A percentile compares a stretch with the other conserved stretches of the same genome.
phyloP scores from a whole-genome alignment of 2,329 filamentous ascomycete species.

The Aspergillus vadensis region DNA sequence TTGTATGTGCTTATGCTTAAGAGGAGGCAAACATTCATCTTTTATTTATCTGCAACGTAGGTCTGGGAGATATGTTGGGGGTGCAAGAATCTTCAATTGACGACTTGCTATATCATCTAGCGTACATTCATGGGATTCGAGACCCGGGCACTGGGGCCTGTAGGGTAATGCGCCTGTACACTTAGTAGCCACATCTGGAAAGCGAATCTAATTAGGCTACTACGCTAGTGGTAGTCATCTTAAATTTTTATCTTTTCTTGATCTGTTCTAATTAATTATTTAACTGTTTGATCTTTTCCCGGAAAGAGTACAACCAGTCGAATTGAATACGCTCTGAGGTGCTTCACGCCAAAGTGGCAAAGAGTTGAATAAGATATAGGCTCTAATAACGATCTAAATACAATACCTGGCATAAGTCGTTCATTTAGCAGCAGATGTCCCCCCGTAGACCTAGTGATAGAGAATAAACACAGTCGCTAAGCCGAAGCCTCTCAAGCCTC shows the following conservation, averaged over 20 bases:
- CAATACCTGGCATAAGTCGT: neutral
- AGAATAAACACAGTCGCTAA: neutral
- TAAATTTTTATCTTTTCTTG: too few species aligned
- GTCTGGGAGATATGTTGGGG: neutral
- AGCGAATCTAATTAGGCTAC: too few species aligned
- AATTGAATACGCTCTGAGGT: too few species aligned
- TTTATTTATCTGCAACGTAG: neutral
- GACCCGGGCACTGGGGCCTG: neutral
- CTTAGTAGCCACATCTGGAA: too few species aligned
- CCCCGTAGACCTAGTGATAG: neutral
- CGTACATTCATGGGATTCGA: neutral
- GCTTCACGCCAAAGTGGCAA: neutral
- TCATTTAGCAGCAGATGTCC: neutral
- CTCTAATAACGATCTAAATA: neutral
- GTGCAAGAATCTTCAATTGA: neutral
- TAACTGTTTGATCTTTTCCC: too few species aligned
- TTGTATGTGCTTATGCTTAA: constrained; percentile 3
- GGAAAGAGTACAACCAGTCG: too few species aligned
- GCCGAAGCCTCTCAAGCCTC: neutral
- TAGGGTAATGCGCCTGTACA: neutral
- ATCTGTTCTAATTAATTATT: too few species aligned
- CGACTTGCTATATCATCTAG: neutral
- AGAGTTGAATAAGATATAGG: neutral
- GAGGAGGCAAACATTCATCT: neutral
- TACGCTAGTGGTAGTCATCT: too few species aligned